These are phyloP conservation scores for Phytophthora sansomeana DNA, from an alignment of 352 stramenopile species.

Conservation along the genomic window DNA sequence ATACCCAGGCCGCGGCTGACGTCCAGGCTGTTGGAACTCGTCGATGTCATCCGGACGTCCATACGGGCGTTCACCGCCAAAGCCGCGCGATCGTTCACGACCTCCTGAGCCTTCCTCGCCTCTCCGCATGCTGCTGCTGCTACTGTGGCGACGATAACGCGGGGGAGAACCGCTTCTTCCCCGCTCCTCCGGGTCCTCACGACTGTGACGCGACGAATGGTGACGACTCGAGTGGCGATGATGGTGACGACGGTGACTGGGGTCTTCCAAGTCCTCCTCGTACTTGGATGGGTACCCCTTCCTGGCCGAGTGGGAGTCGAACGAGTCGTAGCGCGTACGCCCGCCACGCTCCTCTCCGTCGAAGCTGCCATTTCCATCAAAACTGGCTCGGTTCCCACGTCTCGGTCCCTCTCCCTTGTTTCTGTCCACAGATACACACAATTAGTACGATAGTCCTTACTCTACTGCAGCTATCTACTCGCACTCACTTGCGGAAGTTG, in stretches of 20 bases:
- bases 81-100: slow-evolving; percentile 33
- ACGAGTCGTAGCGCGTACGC: slow-evolving; percentile 31
- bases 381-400: slow-evolving; percentile 26
- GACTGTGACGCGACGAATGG: slow-evolving; percentile 41
- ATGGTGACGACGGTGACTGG: slow-evolving; percentile 24
- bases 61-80: slow-evolving; percentile 26
- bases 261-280: slow-evolving; percentile 37
- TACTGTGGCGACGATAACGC: slow-evolving; percentile 31
- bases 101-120: slow-evolving; percentile 23
- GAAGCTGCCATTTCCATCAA: slow-evolving; percentile 22
- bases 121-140: slow-evolving; percentile 38
- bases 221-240: slow-evolving; percentile 37
- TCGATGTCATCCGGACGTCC: slow-evolving; percentile 25
- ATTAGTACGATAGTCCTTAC: background rate
- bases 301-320: slow-evolving; percentile 26
- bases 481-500: slow-evolving; percentile 56
- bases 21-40: slow-evolving; percentile 27
- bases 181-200: slow-evolving; percentile 30
- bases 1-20: slow-evolving; percentile 21
- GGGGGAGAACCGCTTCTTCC: slow-evolving; percentile 34
- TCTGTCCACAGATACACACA: slow-evolving; percentile 11
- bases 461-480: background rate
- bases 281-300: slow-evolving; percentile 18
- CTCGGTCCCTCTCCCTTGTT: slow-evolving; percentile 35
- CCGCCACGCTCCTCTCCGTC: slow-evolving; percentile 27